A percentile compares a stretch with the other conserved stretches of the same genome.
Conservation (phyloP, 2,329 filamentous ascomycete genomes). For the Colletotrichum sublineola region DNA sequence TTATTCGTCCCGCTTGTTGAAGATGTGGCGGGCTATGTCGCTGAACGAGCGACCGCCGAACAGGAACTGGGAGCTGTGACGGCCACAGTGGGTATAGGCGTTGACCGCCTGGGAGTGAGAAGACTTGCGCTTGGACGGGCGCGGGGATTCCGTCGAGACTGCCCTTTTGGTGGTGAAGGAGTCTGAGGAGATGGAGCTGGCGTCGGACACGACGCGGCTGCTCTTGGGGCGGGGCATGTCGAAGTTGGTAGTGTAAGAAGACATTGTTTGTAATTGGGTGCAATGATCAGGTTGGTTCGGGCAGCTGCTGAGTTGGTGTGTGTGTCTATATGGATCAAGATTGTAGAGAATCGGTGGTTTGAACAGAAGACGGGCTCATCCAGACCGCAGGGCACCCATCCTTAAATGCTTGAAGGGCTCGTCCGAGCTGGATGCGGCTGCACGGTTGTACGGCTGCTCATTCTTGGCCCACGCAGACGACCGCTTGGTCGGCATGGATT, state of each 20-base stretch:
- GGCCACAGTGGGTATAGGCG: conserved; percentile 67
- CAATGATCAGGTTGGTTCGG: not conserved
- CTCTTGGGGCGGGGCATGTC: conserved; percentile 35
- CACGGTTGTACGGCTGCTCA: conserved; percentile 36
- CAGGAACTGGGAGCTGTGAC: conserved; percentile 67
- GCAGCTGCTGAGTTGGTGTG: not conserved
- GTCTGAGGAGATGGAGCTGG: conserved; percentile 28
- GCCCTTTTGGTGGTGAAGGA: conserved; percentile 44
- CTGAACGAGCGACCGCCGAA: conserved; percentile 63
- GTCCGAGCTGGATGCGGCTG: conserved; percentile 26
- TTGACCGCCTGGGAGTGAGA: conserved; percentile 59
- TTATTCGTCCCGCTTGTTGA: conserved; percentile 48
- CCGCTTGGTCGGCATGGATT: conserved; percentile 41
- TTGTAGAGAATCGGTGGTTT: conserved; percentile 5
- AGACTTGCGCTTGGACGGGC: conserved; percentile 48
- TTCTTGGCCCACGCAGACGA: conserved; percentile 31
- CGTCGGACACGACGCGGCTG: conserved; percentile 38
- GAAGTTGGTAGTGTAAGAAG: conserved; percentile 28
- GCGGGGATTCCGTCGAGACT: conserved; percentile 37
- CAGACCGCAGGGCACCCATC: conserved; percentile 19
- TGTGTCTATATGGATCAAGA: not conserved
- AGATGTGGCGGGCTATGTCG: conserved; percentile 58
- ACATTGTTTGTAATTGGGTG: conserved; percentile 10
- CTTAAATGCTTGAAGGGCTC: conserved; percentile 37
- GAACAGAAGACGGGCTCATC: conserved; percentile 3